Evolutionary conservation across 768 basidiomycete species (phyloP).

Genomic region (Pleurotus djamor): DNA sequence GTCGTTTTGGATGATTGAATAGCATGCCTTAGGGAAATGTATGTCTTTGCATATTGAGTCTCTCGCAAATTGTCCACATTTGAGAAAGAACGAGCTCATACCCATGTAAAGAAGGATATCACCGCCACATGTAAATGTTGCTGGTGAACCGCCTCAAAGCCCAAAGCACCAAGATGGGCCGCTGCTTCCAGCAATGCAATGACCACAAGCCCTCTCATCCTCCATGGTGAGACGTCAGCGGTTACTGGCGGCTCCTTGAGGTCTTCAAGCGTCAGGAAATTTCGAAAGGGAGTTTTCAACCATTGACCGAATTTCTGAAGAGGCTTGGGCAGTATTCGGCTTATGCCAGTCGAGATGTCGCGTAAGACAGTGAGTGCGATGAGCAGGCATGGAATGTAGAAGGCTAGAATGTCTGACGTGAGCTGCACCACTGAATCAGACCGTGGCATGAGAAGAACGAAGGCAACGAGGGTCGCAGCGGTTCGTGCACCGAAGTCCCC

Average conservation of each 20-base stretch:
- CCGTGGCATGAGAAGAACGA: slow-evolving; percentile 2
- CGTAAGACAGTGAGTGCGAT: slow-evolving; percentile 24
- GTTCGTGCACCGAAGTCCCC: neutral
- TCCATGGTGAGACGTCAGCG: slow-evolving; percentile 22
- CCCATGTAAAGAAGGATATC: slow-evolving; percentile 46
- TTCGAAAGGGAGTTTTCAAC: slow-evolving; percentile 40
- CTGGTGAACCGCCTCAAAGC: slow-evolving; percentile 26
- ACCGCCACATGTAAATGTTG: slow-evolving; percentile 16
- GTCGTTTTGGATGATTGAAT: slow-evolving; percentile 44
- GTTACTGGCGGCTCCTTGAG: slow-evolving; percentile 35
- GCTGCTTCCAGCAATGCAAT: slow-evolving; percentile 36
- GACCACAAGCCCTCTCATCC: slow-evolving; percentile 27
- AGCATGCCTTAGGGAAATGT: slow-evolving; percentile 35
- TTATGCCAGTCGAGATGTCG: slow-evolving; percentile 22
- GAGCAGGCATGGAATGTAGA: slow-evolving; percentile 14
- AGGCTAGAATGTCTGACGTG: neutral
- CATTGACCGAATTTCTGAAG: slow-evolving; percentile 16
- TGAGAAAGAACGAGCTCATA: slow-evolving; percentile 22
- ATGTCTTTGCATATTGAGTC: slow-evolving; percentile 30
- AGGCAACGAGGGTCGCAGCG: neutral
- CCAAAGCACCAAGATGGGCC: slow-evolving; percentile 41
- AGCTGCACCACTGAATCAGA: neutral
- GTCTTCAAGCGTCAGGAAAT: slow-evolving; percentile 52
- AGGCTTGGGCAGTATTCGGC: slow-evolving; percentile 18
- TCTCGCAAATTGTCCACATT: slow-evolving; percentile 1